These are phyloP conservation scores for Microbotryum silenes-acaulis DNA, from an alignment of 1,284 basidiomycete species.

Conservation along the genomic window DNA sequence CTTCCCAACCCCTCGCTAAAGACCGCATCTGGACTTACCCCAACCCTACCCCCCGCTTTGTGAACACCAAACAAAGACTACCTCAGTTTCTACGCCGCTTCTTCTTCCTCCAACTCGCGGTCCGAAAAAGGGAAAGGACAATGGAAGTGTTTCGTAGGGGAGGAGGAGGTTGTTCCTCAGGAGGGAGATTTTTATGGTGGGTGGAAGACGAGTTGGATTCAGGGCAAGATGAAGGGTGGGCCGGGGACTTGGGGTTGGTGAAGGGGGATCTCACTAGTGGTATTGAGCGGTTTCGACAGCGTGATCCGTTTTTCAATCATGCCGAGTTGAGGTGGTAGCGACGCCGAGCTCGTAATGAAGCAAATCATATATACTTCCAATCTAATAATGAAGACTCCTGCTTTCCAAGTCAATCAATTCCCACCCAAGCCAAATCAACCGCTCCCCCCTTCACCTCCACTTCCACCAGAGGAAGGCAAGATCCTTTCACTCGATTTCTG, in stretches of 20 bases:
- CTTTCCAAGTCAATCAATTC: too few relatives aligned
- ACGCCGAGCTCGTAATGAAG: too few relatives aligned
- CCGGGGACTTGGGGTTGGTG: constrained; percentile 39
- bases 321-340: too few relatives aligned
- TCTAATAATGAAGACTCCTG: too few relatives aligned
- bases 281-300: too few relatives aligned
- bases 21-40: constrained; percentile 40
- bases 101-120: constrained; percentile 15
- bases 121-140: constrained; percentile 2
- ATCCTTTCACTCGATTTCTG: too few relatives aligned
- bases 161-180: constrained; percentile 38
- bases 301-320: too few relatives aligned
- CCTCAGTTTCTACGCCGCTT: constrained; percentile 38
- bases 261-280: background rate
- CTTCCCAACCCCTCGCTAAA: constrained; percentile 13
- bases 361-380: too few relatives aligned
- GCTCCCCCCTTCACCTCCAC: too few relatives aligned
- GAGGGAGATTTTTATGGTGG: constrained; percentile 41
- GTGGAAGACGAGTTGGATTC: constrained; percentile 37
- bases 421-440: too few relatives aligned
- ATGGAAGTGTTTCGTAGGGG: constrained; percentile 41
- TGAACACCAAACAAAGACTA: constrained; percentile 38
- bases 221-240: constrained; percentile 39
- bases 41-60: constrained; percentile 36
- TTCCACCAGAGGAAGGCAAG: too few relatives aligned